These are phyloP conservation scores for Drechslerella coelobrocha DNA, from an alignment of 2,329 filamentous ascomycete species.

Conservation along the genomic window DNA sequence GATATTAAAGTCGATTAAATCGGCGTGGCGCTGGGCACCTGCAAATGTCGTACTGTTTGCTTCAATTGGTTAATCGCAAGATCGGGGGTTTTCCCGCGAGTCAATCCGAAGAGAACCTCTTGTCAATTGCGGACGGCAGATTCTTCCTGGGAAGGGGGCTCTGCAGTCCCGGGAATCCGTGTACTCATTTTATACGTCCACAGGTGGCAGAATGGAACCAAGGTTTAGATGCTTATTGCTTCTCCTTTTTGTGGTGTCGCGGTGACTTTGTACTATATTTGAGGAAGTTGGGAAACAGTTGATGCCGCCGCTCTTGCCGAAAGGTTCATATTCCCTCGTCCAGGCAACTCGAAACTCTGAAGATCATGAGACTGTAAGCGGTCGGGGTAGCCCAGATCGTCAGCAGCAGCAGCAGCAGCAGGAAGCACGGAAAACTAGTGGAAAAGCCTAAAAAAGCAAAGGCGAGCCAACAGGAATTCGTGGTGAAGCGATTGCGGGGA, in stretches of 20 bases:
- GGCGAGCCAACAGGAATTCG: background rate
- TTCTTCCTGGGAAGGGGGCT: slow-evolving; percentile 4
- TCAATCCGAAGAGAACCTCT: slow-evolving; percentile 3
- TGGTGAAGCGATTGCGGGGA: slow-evolving; percentile 43
- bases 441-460: slow-evolving; percentile 25
- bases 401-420: slow-evolving; percentile 24
- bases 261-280: slow-evolving; percentile 49
- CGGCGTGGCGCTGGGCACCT: slow-evolving; percentile 48
- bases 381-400: slow-evolving; percentile 43
- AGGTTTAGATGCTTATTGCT: slow-evolving; percentile 14
- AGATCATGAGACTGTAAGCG: slow-evolving; percentile 50
- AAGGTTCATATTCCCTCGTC: slow-evolving; percentile 39
- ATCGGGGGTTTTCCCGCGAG: slow-evolving; percentile 20
- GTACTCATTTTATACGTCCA: background rate
- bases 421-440: background rate
- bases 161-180: slow-evolving; percentile 10
- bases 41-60: slow-evolving; percentile 30
- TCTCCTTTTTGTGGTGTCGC: slow-evolving; percentile 26
- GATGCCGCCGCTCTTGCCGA: slow-evolving; percentile 45
- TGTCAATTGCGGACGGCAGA: too few species aligned
- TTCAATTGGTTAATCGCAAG: slow-evolving; percentile 41
- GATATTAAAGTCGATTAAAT: slow-evolving; percentile 43
- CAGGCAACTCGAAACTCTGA: slow-evolving; percentile 48
- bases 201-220: slow-evolving; percentile 3
- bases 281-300: slow-evolving; percentile 38